Evolutionary conservation across 1,139 yeast genomes (phyloP).

Genomic region (Saccharomyces hybrid): DNA sequence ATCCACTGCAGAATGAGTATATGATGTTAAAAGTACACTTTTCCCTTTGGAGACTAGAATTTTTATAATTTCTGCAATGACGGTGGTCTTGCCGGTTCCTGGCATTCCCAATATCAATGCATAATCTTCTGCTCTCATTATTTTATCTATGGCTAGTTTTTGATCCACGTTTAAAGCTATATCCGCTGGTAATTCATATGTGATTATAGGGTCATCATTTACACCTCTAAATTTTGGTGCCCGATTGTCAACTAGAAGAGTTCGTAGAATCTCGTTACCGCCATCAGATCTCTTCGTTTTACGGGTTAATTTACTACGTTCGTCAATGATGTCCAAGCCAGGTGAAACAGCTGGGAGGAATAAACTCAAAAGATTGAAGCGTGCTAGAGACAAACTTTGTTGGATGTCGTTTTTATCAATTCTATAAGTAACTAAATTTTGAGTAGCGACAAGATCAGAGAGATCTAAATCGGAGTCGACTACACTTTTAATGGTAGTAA

Average conservation of each 20-base stretch:
- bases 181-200: slow-evolving; percentile 17
- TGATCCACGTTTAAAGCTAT: slow-evolving; percentile 59
- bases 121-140: slow-evolving; percentile 62
- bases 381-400: slow-evolving; percentile 66
- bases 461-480: slow-evolving; percentile 8
- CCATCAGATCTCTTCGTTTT: slow-evolving; percentile 32
- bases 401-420: slow-evolving; percentile 76
- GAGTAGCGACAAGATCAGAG: slow-evolving; percentile 8
- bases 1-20: slow-evolving; percentile 94
- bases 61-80: slow-evolving; percentile 67
- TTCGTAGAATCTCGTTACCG: slow-evolving; percentile 49
- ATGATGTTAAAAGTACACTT: slow-evolving; percentile 70
- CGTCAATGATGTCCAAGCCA: slow-evolving; percentile 11
- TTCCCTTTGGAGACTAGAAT: slow-evolving; percentile 53
- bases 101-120: slow-evolving; percentile 92
- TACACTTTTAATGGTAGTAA: slow-evolving; percentile 12
- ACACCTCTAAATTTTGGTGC: slow-evolving; percentile 37
- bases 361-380: slow-evolving; percentile 65
- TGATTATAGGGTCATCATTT: slow-evolving; percentile 22
- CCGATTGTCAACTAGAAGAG: slow-evolving; percentile 53
- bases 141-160: slow-evolving; percentile 54
- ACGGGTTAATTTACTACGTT: slow-evolving; percentile 11
- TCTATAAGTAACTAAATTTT: slow-evolving; percentile 39
- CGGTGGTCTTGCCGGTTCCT: slow-evolving; percentile 96
- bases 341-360: slow-evolving; percentile 37